Base-by-base conservation (phyloP, 2,329 filamentous ascomycete genomes). In the Monosporascus sp. region DNA sequence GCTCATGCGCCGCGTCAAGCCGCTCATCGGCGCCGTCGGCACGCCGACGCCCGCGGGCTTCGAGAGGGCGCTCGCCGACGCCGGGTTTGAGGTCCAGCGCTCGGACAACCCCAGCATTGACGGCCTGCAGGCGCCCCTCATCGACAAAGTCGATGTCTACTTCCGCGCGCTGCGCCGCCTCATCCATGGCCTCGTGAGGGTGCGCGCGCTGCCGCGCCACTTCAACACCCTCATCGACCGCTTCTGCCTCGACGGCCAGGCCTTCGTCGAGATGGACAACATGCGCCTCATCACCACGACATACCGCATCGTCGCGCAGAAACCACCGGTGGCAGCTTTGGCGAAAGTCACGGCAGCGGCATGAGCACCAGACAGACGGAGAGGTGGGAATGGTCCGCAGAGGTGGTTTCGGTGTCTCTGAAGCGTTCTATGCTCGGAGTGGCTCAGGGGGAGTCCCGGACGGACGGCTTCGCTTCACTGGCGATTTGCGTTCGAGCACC, bases 241-340 rank as follows among this genome's bases (percentile, higher is more conserved):
- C 9, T 63, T 81, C 27, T 80, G 78, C 56, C 62, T 79, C 18
- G 78, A 81, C 52, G 78, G 78, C 1, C 69, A 79, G 65, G 78
- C 78, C 0, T 81, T 81, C 55, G 74, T 80, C 53, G 73, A 79
- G 67, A 80, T 81, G 77, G 78, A 81, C 57, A 72, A 70, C 18
- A 76, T 77, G 77, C 73, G 77, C 11, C 65, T 81, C 17, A 73
- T 75, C 22, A 76, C 75, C 3, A 81, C 78, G 7, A 80, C 76
- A 50, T 80, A 80, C 53, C 74, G 77, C 47, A 72, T 80, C 52
- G 74, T 81, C 54, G 77, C 77, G 1, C 71, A 74, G 62, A 80
- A 79, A 62, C 74, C 67, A 11, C 43, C 44, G 36, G 55, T 20
- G 55, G 53, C 48, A 55, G 17, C 46, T 20, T n/a, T 11, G 20